Percentiles rank a stretch among this genome's conserved stretches.
Evolutionary conservation across 345 rosid genomes (phyloP).

Genomic region (Hypericum perforatum): DNA sequence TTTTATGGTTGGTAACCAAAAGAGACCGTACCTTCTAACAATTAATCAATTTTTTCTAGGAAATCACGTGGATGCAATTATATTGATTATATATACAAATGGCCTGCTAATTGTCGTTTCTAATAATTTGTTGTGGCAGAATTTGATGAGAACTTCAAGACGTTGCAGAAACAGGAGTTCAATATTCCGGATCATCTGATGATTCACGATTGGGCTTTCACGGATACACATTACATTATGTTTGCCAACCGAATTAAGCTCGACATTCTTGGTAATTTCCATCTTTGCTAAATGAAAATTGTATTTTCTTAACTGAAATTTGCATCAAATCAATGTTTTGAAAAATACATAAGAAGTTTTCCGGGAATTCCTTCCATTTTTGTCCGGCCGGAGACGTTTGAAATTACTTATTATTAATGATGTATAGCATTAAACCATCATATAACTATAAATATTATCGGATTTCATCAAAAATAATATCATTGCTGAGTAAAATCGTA

Average conservation of each 20-base stretch:
- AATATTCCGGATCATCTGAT: constrained; percentile 64
- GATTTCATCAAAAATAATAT: no score
- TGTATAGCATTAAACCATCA: no score
- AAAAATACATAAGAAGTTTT: no score
- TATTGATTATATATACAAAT: not conserved
- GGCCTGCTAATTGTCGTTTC: not conserved
- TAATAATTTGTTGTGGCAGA: constrained; percentile 32
- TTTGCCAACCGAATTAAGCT: constrained; percentile 77
- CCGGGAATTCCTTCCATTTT: no score
- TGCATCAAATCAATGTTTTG: no score
- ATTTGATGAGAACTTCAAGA: constrained; percentile 49
- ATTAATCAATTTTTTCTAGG: not conserved
- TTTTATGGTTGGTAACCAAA: constrained; percentile 43
- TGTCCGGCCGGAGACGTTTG: no score
- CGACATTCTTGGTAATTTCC: constrained; percentile 45
- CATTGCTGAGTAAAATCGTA: no score
- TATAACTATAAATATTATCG: no score
- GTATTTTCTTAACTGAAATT: no score
- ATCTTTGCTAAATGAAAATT: not conserved
- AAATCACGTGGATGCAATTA: not conserved
- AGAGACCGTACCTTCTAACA: not conserved
- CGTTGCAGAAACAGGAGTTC: constrained; percentile 46
- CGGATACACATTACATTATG: constrained; percentile 60
- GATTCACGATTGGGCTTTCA: constrained; percentile 97
- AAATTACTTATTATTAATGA: no score